Percentiles rank a stretch among this genome's conserved stretches.
Evolutionary conservation across 306 rosid genomes (phyloP).

Genomic region (Cicer pinnatifidum): DNA sequence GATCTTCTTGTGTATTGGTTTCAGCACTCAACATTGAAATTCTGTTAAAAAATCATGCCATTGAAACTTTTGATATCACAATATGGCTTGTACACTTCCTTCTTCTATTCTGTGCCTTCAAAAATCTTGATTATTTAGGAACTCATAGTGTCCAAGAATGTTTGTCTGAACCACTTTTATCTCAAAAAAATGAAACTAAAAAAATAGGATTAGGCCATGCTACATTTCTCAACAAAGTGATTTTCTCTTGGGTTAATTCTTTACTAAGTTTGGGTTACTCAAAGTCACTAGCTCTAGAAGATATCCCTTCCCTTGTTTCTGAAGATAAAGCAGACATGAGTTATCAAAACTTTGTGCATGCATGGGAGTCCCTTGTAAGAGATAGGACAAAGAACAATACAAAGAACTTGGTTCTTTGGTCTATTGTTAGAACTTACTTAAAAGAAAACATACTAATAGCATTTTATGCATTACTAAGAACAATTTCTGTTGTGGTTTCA

Average conservation of each 20-base stretch:
- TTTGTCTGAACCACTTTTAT: slow-evolving; percentile 61
- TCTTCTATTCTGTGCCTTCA: slow-evolving; percentile 55
- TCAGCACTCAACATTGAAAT: slow-evolving; percentile 56
- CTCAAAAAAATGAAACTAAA: slow-evolving; percentile 37
- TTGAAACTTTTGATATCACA: slow-evolving; percentile 45
- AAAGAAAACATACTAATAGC: slow-evolving; percentile 65
- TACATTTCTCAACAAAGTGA: slow-evolving; percentile 54
- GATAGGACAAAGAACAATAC: slow-evolving; percentile 47
- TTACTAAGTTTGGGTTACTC: slow-evolving; percentile 64
- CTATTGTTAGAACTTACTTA: slow-evolving; percentile 52
- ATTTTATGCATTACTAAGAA: slow-evolving; percentile 55
- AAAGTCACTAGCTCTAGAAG: slow-evolving; percentile 60
- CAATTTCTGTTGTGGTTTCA: slow-evolving; percentile 55
- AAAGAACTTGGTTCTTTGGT: slow-evolving; percentile 57
- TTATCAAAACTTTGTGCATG: slow-evolving; percentile 52
- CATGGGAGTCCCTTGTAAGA: slow-evolving; percentile 57
- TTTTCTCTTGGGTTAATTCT: slow-evolving; percentile 71
- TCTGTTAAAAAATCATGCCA: slow-evolving; percentile 44
- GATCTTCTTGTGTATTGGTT: slow-evolving; percentile 46
- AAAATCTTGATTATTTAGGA: slow-evolving; percentile 43
- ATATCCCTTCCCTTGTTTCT: slow-evolving; percentile 63
- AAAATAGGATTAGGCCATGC: slow-evolving; percentile 45
- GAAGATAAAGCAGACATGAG: slow-evolving; percentile 68
- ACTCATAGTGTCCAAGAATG: slow-evolving; percentile 26
- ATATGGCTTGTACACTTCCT: slow-evolving; percentile 53